Evolutionary conservation across 1,284 basidiomycete genomes (phyloP).

Genomic region (Grifola frondosa): DNA sequence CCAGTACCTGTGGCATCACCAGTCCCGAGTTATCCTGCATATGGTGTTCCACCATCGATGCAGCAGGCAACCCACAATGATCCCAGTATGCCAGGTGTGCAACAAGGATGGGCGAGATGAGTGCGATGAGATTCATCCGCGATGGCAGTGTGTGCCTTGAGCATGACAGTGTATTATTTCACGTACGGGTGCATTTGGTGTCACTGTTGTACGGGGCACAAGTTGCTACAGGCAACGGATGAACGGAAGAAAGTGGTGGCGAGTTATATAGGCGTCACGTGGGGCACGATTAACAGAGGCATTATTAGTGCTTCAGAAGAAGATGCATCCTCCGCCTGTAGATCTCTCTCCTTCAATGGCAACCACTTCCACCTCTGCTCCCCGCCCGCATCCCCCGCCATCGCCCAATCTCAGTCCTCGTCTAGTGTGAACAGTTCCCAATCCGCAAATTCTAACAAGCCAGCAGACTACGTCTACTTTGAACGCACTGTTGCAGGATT

Average conservation of each 20-base stretch:
- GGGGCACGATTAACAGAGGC: slow-evolving; percentile 14
- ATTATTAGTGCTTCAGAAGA: slow-evolving; percentile 18
- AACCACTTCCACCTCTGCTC: slow-evolving; percentile 24
- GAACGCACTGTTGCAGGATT: slow-evolving; percentile 84
- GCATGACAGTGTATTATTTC: background rate
- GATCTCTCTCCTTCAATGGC: slow-evolving; percentile 23
- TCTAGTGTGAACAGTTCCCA: slow-evolving; percentile 30
- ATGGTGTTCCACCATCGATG: too few relatives aligned
- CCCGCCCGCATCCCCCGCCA: slow-evolving; percentile 18
- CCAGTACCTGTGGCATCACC: too few relatives aligned
- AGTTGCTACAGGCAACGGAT: slow-evolving; percentile 7
- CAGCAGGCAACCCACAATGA: too few relatives aligned
- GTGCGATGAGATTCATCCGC: too few relatives aligned
- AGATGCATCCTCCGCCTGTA: slow-evolving; percentile 9
- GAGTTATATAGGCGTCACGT: slow-evolving; percentile 20
- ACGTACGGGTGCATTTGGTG: background rate
- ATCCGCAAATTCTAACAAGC: slow-evolving; percentile 32
- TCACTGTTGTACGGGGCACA: background rate
- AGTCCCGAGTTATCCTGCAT: too few relatives aligned
- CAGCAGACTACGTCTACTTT: slow-evolving; percentile 94
- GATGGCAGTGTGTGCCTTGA: too few relatives aligned
- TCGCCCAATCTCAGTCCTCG: slow-evolving; percentile 29
- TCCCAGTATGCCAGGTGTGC: too few relatives aligned
- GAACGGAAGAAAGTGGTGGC: slow-evolving; percentile 13
- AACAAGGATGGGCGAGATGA: too few relatives aligned